These are phyloP conservation scores for Chlamydomonas incerta DNA, from an alignment of 139 green algal species.

Conservation along the genomic window DNA sequence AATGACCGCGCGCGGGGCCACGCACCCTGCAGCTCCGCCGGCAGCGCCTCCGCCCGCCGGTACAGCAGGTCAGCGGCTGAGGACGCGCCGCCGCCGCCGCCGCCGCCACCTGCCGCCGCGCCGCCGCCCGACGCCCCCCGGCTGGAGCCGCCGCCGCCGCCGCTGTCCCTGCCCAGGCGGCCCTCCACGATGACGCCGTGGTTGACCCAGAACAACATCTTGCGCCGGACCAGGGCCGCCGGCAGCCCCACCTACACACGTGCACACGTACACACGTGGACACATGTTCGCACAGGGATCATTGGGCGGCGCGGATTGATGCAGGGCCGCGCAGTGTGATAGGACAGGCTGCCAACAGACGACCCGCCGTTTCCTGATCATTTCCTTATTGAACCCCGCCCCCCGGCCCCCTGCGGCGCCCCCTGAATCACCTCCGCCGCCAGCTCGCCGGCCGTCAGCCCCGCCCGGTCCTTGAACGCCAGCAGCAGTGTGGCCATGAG, in stretches of 20 bases:
- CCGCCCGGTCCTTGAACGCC: slow-evolving; percentile 74
- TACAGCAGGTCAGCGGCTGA: slow-evolving; percentile 49
- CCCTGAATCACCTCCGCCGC: slow-evolving; percentile 43
- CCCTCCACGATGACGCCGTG: slow-evolving; percentile 79
- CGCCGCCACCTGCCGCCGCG: neutral
- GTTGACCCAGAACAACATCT: slow-evolving; percentile 91
- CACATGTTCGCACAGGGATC: too few species aligned
- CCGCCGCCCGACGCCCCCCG: neutral
- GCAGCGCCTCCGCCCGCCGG: slow-evolving; percentile 28
- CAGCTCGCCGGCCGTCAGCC: slow-evolving; percentile 36
- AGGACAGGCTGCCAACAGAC: too few species aligned
- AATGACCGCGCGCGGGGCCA: too few species aligned
- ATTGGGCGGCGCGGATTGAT: too few species aligned
- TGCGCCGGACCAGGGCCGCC: slow-evolving; percentile 65
- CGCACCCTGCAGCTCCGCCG: slow-evolving; percentile 34
- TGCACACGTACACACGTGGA: too few species aligned
- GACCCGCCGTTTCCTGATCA: too few species aligned
- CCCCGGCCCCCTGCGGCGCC: too few species aligned
- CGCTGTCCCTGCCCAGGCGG: neutral
- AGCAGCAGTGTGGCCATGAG: slow-evolving; percentile 86
- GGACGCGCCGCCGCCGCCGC: neutral
- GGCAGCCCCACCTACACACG: slow-evolving; percentile 60
- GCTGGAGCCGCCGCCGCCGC: neutral
- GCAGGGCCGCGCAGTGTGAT: too few species aligned
- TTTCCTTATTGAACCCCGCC: too few species aligned